Base-by-base conservation (phyloP, 768 basidiomycete species). In the Trametes coccinea region DNA sequence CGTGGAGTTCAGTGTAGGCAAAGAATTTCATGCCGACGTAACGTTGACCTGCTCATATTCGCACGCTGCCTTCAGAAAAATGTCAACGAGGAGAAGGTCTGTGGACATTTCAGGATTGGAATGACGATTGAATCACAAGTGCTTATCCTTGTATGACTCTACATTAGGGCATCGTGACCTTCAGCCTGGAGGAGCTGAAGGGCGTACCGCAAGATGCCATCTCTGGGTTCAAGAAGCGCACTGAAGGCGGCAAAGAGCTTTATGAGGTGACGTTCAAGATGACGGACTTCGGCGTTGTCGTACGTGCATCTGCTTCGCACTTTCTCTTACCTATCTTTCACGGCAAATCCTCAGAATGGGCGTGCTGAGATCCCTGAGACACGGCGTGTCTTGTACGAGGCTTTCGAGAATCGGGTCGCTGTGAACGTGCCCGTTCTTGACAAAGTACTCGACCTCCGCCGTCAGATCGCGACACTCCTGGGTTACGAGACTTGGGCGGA, bases 21-120 rank as follows among this genome's bases (percentile, higher is more conserved):
- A 31, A 3, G 4, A 29, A 33, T 6, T 13, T 17, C 11, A 39
- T 6, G 22, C 40, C 22, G 44, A 22, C 22, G 22, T 22, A 43
- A 10, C 61, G 1, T 22, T 30, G 14, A 9, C 53, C 16, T n/a
- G 7, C 54, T 16, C 4, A 34, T 7, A 43, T 31, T 2, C 4
- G 16, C 33, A 29, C 39, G 13, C 2, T 22, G 2, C 34, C 10
- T 8, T 9, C 53, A 90, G 88, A 91, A 89, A 87, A 92, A 92
- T 76, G 92, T 88, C 77, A 93, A 93, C 68, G 92, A 95, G 73
- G 93, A 95, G 70, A 86, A 90, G 46, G 90, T 89, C 62, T 59
- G 77, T 63, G 11, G 34, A 37, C 34, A 37, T n/a, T 4, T 7
- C 16, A 33, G 34, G 22, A 14, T 17, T 7, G 16, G 2, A 14